phyloP scores from a whole-genome alignment of 1,284 basidiomycete species.

The Leccinum ponderosum region DNA sequence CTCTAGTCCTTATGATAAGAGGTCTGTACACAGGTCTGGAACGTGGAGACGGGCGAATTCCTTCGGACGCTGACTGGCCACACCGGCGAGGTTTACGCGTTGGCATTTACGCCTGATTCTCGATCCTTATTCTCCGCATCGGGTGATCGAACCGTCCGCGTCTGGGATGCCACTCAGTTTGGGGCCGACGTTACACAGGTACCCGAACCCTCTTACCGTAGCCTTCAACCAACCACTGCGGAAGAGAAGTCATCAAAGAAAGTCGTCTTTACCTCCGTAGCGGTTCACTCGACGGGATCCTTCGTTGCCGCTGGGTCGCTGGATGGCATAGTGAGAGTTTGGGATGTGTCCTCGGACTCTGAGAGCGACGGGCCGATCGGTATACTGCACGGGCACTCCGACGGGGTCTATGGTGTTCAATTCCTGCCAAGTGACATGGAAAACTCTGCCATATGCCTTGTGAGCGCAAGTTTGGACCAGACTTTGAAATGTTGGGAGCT shows the following conservation, averaged over 20 bases:
- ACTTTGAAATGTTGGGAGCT: constrained; percentile 33
- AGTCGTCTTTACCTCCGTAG: constrained; percentile 32
- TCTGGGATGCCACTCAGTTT: constrained; percentile 33
- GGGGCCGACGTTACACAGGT: constrained; percentile 18
- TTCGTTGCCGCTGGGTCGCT: constrained; percentile 37
- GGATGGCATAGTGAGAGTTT: constrained; percentile 32
- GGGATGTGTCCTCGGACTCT: constrained; percentile 26
- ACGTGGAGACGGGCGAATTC: constrained; percentile 23
- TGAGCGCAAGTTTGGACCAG: constrained; percentile 34
- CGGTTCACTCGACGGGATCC: constrained; percentile 25
- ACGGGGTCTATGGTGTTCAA: constrained; percentile 33
- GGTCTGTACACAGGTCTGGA: constrained; percentile 25
- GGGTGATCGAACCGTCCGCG: constrained; percentile 32
- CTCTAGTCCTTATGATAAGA: not conserved
- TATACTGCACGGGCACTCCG: constrained; percentile 27
- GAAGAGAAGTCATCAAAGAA: constrained; percentile 21
- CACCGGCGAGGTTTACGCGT: constrained; percentile 31
- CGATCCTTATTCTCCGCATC: constrained; percentile 34
- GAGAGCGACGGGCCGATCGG: constrained; percentile 19
- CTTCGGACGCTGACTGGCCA: constrained; percentile 33
- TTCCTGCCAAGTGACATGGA: constrained; percentile 21
- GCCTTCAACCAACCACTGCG: constrained; percentile 19
- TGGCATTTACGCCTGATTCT: constrained; percentile 35
- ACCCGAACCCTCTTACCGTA: constrained; percentile 21
- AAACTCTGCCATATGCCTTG: constrained; percentile 18